Evolutionary conservation across 164 flowering plant genomes (phyloP).

Genomic region (Hamamelis virginiana): DNA sequence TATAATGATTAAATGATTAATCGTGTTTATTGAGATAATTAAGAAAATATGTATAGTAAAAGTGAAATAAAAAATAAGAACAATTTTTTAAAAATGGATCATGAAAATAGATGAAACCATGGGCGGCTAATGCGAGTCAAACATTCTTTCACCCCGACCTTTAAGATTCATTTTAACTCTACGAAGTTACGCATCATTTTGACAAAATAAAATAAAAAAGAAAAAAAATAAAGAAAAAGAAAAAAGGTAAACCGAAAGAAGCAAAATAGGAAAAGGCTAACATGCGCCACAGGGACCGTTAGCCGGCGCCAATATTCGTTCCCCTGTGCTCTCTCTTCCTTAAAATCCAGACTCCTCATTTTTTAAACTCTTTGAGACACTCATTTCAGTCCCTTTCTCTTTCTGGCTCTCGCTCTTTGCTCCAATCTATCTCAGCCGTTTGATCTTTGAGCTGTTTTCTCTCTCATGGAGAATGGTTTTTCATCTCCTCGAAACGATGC

Average conservation of each 20-base stretch:
- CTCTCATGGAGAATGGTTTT: conserved; percentile 44
- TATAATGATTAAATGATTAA: no score
- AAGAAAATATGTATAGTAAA: no score
- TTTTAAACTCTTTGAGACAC: conserved; percentile 1
- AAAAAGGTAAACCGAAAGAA: not conserved
- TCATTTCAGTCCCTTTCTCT: not conserved
- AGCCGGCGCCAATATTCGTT: conserved; percentile 43
- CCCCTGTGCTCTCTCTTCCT: conserved; percentile 11
- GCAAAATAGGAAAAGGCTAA: conserved; percentile 15
- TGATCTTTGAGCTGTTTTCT: not conserved
- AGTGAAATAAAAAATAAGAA: no score
- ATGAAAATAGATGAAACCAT: no score
- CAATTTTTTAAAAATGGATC: no score
- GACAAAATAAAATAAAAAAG: not conserved
- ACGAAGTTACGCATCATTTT: no score
- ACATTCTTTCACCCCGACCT: no score
- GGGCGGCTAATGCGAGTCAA: no score
- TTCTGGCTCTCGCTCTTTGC: conserved; percentile 3
- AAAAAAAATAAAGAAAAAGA: no score
- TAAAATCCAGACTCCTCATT: conserved; percentile 9
- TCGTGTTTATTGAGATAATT: no score
- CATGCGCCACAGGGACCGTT: conserved; percentile 25
- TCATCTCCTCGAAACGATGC: conserved; percentile 44
- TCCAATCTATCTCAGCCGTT: not conserved
- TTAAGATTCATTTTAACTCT: no score